Evolutionary conservation across 106 monocot species (phyloP).

Genomic region (Dioscorea alata): DNA sequence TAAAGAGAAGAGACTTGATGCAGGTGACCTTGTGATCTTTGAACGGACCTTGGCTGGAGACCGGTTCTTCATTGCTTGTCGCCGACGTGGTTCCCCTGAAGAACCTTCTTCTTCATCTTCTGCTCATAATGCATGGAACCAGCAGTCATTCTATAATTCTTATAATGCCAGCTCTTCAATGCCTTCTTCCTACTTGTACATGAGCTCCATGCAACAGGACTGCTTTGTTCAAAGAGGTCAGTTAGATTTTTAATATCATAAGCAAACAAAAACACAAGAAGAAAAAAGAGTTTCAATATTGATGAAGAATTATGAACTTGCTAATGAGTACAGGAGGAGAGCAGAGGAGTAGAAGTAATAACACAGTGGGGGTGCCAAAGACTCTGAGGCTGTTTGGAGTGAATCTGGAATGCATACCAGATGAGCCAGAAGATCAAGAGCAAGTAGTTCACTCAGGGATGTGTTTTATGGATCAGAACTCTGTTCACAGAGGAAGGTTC

Average conservation of each 20-base stretch:
- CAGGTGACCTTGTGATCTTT: conserved; percentile 58
- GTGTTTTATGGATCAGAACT: conserved; percentile 1
- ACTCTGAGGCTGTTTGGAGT: conserved; percentile 49
- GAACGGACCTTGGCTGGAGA: conserved; percentile 8
- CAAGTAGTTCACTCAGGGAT: not conserved
- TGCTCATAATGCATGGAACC: not conserved
- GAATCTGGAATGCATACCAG: conserved; percentile 37
- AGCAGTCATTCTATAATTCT: not conserved
- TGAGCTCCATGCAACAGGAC: conserved; percentile 15
- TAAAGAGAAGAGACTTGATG: conserved; percentile 60
- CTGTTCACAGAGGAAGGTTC: not conserved
- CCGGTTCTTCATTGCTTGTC: conserved; percentile 22
- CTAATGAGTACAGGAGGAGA: conserved; percentile 12
- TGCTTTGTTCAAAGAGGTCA: conserved; percentile 15
- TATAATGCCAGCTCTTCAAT: conserved; percentile 1
- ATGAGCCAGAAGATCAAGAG: conserved; percentile 5
- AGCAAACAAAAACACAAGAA: no score
- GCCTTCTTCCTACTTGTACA: conserved; percentile 4
- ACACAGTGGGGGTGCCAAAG: conserved; percentile 8
- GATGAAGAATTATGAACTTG: not conserved
- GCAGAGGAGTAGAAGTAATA: not conserved
- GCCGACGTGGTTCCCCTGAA: conserved; percentile 11
- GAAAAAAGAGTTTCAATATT: no score
- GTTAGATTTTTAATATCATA: not conserved
- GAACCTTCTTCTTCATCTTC: not conserved